Percentiles rank a stretch among this genome's conserved stretches.
Conservation (phyloP, 805 yeast genomes). For the Candida maesae region DNA sequence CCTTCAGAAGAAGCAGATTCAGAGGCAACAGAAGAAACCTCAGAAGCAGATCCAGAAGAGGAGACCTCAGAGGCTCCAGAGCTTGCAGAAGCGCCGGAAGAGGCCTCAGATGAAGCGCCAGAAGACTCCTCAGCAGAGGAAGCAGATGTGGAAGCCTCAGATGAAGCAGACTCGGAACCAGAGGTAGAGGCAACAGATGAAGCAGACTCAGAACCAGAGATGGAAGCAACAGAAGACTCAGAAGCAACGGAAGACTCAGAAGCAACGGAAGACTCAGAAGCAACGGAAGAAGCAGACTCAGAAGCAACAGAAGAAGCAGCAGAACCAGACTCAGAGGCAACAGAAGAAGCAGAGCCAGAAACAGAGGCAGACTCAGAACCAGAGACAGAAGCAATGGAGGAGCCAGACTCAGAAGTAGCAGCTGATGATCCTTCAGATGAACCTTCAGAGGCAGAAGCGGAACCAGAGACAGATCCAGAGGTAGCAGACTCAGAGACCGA, state of each 20-base stretch:
- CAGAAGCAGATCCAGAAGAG: conserved; percentile 1
- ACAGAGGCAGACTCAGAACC: neutral
- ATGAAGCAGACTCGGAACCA: conserved; percentile 2
- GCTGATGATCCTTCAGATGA: neutral
- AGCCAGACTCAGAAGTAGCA: neutral
- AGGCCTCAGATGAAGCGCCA: neutral
- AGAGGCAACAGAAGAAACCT: conserved; percentile 2
- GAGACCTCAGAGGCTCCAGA: neutral
- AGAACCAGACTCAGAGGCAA: neutral
- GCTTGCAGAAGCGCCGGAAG: neutral
- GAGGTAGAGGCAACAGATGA: conserved; percentile 4
- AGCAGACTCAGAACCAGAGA: neutral
- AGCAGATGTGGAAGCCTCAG: neutral
- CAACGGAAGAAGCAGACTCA: neutral
- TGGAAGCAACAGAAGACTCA: neutral
- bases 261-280: neutral
- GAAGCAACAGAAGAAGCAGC: neutral
- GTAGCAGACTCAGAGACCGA: neutral
- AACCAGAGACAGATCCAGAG: neutral
- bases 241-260: neutral
- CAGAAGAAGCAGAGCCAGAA: neutral
- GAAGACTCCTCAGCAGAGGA: neutral
- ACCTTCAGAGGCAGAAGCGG: neutral
- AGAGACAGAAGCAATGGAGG: neutral
- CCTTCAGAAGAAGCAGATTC: neutral